Evolutionary conservation across 2,329 filamentous ascomycete species (phyloP).

Genomic region (Alternaria conjuncta): DNA sequence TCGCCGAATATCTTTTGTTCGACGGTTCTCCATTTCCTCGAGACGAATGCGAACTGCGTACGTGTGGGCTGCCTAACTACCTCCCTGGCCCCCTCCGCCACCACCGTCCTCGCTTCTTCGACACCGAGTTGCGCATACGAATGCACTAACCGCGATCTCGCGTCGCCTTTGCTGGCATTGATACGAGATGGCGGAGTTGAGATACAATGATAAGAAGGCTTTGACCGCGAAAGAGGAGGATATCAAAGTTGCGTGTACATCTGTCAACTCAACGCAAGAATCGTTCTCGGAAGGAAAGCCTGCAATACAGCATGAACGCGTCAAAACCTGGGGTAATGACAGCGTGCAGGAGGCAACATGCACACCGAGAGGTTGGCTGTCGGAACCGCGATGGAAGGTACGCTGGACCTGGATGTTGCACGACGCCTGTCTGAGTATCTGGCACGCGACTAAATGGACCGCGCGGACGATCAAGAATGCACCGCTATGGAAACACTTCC

Average conservation of each 20-base stretch:
- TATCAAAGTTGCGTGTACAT: background rate
- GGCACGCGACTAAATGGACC: background rate
- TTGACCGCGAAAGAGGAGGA: background rate
- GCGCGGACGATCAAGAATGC: background rate
- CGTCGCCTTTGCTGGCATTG: background rate
- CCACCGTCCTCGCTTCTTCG: background rate
- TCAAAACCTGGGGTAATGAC: constrained; percentile 12
- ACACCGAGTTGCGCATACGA: constrained; percentile 1
- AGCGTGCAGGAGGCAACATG: background rate
- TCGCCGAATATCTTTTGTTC: background rate
- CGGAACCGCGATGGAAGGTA: background rate
- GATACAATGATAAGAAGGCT: background rate
- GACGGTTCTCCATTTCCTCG: background rate
- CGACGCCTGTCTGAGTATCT: background rate
- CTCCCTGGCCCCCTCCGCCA: background rate
- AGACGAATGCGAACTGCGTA: background rate
- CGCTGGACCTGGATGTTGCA: constrained; percentile 4
- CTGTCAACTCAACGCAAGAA: background rate
- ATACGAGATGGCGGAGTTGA: background rate
- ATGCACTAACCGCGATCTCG: background rate
- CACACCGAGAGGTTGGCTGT: background rate
- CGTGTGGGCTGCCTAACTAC: background rate
- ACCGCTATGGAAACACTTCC: constrained; percentile 1
- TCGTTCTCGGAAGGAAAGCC: background rate
- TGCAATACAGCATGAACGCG: background rate